Evolutionary conservation across 768 basidiomycete species (phyloP).

Genomic region (Suillus spraguei): DNA sequence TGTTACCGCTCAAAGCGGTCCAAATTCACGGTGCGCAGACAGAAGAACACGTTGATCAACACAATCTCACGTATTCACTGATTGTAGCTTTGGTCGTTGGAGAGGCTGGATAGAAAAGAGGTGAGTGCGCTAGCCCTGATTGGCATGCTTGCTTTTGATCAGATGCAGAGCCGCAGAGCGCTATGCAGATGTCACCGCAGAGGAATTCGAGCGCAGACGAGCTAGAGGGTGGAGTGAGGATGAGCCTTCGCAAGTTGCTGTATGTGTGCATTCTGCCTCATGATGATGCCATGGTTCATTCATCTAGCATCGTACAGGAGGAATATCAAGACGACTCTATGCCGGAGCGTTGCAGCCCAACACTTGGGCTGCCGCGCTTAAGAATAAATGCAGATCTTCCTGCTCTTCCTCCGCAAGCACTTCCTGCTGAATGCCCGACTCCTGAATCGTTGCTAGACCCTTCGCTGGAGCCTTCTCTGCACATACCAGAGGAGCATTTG

Average conservation of each 20-base stretch:
- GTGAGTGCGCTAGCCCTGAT: constrained; percentile 35
- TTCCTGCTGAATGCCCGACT: constrained; percentile 8
- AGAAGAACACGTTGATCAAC: constrained; percentile 1
- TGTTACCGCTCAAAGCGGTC: constrained; percentile 73
- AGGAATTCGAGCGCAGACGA: constrained; percentile 57
- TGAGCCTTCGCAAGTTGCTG: constrained; percentile 20
- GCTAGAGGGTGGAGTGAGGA: constrained; percentile 73
- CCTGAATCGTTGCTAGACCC: constrained; percentile 21
- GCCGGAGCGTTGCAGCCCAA: constrained; percentile 14
- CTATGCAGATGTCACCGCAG: constrained; percentile 64
- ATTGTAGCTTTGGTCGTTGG: constrained; percentile 79
- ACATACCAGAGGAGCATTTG: constrained; percentile 50
- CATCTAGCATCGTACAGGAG: constrained; percentile 15
- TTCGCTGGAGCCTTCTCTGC: constrained; percentile 30
- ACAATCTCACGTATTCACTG: constrained; percentile 14
- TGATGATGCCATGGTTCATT: not conserved
- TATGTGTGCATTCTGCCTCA: constrained; percentile 15
- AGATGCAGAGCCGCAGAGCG: constrained; percentile 76
- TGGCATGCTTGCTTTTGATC: constrained; percentile 11
- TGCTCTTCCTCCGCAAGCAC: constrained; percentile 18
- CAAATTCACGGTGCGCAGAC: constrained; percentile 72
- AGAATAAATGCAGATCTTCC: constrained; percentile 44
- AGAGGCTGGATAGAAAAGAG: constrained; percentile 88
- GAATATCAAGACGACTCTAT: constrained; percentile 11
- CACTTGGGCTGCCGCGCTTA: constrained; percentile 38